Evolutionary conservation across 208 protist species (phyloP).

Genomic region (Leishmania guyanensis): DNA sequence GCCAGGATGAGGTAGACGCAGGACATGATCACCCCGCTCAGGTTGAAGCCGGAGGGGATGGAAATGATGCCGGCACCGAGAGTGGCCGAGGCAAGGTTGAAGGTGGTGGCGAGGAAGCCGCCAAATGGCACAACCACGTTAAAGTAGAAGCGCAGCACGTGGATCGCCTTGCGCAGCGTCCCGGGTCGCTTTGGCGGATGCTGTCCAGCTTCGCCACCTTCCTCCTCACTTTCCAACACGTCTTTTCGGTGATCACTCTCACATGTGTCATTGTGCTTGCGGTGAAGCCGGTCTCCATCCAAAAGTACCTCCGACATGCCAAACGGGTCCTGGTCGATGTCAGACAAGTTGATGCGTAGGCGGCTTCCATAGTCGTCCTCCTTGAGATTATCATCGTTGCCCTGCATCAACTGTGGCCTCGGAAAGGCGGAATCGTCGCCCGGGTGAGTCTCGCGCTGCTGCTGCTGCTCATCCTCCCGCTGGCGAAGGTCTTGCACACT

Average conservation of each 20-base stretch:
- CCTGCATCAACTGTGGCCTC: not conserved
- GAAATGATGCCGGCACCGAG: conserved; percentile 72
- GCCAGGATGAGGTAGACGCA: conserved; percentile 50
- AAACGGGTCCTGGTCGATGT: conserved; percentile 22
- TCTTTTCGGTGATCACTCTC: conserved; percentile 1
- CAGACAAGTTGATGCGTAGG: conserved; percentile 26
- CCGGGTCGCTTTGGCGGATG: not conserved
- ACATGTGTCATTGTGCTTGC: conserved; percentile 2
- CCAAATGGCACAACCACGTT: conserved; percentile 54
- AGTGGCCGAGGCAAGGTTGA: conserved; percentile 53
- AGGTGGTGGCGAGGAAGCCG: conserved; percentile 39
- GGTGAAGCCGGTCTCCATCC: conserved; percentile 19
- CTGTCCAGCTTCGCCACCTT: not conserved
- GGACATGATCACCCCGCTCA: conserved; percentile 51
- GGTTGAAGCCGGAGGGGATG: conserved; percentile 59
- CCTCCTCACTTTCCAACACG: conserved; percentile 18
- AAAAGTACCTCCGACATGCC: conserved; percentile 14
- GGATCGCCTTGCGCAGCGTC: conserved; percentile 24
- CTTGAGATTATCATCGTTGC: conserved; percentile 7
- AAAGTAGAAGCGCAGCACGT: conserved; percentile 13
- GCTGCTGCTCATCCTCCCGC: not conserved
- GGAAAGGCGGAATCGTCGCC: not conserved
- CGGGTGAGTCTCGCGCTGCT: not conserved
- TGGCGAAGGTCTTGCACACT: not conserved
- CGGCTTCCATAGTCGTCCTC: conserved; percentile 24